Conservation (phyloP, 2,329 filamentous ascomycete species). For the Paracorniculantispora psalliotae region DNA sequence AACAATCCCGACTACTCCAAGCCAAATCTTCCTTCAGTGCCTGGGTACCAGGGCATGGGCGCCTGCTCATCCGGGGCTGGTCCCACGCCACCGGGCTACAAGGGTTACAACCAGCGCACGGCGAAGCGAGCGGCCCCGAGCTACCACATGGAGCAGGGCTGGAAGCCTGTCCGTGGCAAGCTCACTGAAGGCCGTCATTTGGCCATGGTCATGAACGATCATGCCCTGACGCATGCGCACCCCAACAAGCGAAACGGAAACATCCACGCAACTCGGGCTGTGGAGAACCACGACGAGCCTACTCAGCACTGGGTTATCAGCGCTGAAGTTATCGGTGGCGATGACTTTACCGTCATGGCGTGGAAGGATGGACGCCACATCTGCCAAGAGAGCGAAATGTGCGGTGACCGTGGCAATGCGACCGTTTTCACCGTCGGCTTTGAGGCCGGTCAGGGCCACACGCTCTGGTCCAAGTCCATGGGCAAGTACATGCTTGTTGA, state of each 20-base stretch:
- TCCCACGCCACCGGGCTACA: not conserved
- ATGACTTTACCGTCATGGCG: not conserved
- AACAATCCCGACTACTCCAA: conserved; percentile 40
- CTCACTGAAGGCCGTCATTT: not conserved
- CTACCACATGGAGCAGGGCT: not conserved
- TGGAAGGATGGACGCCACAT: not conserved
- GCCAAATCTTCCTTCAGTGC: not conserved
- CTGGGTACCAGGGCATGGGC: not conserved
- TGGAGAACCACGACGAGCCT: not conserved
- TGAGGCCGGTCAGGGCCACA: not conserved
- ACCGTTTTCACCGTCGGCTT: not conserved
- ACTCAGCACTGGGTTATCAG: not conserved
- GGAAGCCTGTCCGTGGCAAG: not conserved
- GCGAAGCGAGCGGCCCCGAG: not conserved
- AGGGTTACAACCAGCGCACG: not conserved
- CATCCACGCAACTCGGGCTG: not conserved
- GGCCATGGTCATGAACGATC: not conserved
- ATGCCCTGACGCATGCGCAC: not conserved
- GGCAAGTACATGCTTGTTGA: not conserved
- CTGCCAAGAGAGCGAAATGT: not conserved
- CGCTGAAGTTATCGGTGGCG: not conserved
- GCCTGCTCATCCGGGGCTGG: not conserved
- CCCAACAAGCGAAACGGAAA: not conserved
- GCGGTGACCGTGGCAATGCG: not conserved
- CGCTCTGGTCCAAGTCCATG: not conserved